Evolutionary conservation across 257 asterid genomes (phyloP).

Genomic region (Solanum sejunctum): DNA sequence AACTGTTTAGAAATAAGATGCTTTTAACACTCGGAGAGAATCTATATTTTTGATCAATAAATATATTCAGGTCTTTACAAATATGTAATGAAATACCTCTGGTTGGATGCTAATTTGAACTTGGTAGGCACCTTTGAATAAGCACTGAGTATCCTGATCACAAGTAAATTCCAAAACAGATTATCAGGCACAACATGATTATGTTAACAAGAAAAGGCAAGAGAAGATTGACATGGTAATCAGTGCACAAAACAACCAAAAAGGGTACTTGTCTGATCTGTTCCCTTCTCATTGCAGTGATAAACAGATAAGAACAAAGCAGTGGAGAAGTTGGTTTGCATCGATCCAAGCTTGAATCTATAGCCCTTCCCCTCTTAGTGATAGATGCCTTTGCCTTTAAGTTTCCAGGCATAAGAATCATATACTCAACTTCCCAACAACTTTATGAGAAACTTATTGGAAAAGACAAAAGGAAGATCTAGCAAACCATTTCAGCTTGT

Average conservation of each 20-base stretch:
- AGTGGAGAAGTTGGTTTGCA: background rate
- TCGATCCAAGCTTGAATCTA: background rate
- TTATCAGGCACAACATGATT: background rate
- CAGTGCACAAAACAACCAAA: background rate
- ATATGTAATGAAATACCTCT: constrained; percentile 35
- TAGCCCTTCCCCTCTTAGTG: background rate
- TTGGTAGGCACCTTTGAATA: constrained; percentile 64
- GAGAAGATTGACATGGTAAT: background rate
- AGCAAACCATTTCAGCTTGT: background rate
- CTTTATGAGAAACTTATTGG: background rate
- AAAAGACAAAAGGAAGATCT: background rate
- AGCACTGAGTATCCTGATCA: constrained; percentile 59
- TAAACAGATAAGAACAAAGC: background rate
- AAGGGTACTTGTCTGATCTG: background rate
- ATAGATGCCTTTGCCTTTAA: background rate
- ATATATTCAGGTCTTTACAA: background rate
- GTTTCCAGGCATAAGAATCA: background rate
- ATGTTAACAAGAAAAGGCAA: background rate
- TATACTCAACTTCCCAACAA: background rate
- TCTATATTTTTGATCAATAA: background rate
- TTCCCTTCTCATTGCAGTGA: background rate
- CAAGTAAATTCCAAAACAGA: constrained; percentile 1
- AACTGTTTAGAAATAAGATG: background rate
- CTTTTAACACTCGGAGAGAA: background rate
- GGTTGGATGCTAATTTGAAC: constrained; percentile 37